Base-by-base conservation (phyloP, 345 rosid species). In the Eucalyptus polyanthemos region DNA sequence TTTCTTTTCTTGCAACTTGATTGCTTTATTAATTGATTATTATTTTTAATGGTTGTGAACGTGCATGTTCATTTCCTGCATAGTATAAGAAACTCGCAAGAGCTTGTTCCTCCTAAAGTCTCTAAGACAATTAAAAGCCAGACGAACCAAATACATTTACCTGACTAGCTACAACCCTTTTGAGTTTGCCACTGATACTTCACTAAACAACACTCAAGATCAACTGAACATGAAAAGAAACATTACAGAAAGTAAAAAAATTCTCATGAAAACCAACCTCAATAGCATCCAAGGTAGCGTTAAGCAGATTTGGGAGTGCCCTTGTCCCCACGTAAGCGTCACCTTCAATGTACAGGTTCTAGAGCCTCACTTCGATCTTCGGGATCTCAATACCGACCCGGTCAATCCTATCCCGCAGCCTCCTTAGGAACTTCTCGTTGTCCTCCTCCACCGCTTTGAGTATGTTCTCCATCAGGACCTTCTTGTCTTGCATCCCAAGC, bases 331-430 rank as follows among this genome's bases (percentile, higher is more conserved):
- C 91, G 49, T 93, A 89, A 40, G 92, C 93, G 37, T 92, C 92
- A 11, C 93, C 94, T 42, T 93, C 89, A 10, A 93, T 88, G 2
- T 89, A 91, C 72, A 93, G 86, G 86, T 92, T 65, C 93, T 93
- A 87, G 88, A 89, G 88, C 87, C 93, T 89, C 40, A 93, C 90
- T 88, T 92, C 93, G 44, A 93, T 91, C 90, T 88, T 90, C 5
- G 93, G 91, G 47, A 90, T 89, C 50, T 91, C 91, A 31, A 93
- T 91, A 88, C 92, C 94, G 44, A 93, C 92, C 89, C 94, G 88
- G 87, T 91, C 91, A 24, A 90, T 90, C 87, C 92, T 81, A 27
- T 90, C 86, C 80, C 92, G 65, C 45, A 90, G 54, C 65, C 90
- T 87, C 88, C 67, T 31, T 11, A 91, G 87, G 87, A 91, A 87